Conservation (phyloP, 1,139 yeast genomes). For the Schwanniomyces etchellsii region DNA sequence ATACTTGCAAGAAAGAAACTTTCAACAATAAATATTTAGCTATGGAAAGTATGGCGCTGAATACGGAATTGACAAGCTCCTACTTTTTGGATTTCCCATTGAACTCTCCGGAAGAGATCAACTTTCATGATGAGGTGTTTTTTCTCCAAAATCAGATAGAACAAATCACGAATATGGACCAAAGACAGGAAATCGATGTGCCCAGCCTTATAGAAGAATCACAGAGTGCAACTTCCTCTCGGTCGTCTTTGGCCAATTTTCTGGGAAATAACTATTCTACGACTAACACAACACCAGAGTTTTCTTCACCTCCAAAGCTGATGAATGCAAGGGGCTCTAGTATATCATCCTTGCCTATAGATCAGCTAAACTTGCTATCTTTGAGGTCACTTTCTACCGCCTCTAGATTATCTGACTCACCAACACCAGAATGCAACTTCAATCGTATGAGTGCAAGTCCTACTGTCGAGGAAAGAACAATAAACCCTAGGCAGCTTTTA, state of each 20-base stretch:
- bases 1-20: too few species aligned
- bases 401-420: conserved; percentile 6
- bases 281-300: conserved; percentile 6
- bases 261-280: conserved; percentile 2
- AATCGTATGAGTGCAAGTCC: conserved; percentile 4
- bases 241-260: background rate
- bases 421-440: conserved; percentile 8
- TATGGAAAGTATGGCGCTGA: background rate
- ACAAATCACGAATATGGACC: background rate
- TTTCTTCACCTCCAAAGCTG: conserved; percentile 5
- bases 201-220: background rate
- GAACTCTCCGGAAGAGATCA: conserved; percentile 3
- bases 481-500: conserved; percentile 30
- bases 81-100: background rate
- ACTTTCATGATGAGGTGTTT: conserved; percentile 5
- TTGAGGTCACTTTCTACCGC: conserved; percentile 11
- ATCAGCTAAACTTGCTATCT: conserved; percentile 26
- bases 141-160: conserved; percentile 1
- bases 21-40: too few species aligned
- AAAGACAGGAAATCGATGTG: background rate
- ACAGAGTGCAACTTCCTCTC: background rate
- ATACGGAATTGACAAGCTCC: background rate
- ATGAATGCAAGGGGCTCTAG: conserved; percentile 1
- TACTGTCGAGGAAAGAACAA: conserved; percentile 20
- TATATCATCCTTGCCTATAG: conserved; percentile 17